Evolutionary conservation across 202 grass and related monocot genomes (phyloP).

Genomic region (Alloteropsis angusta): DNA sequence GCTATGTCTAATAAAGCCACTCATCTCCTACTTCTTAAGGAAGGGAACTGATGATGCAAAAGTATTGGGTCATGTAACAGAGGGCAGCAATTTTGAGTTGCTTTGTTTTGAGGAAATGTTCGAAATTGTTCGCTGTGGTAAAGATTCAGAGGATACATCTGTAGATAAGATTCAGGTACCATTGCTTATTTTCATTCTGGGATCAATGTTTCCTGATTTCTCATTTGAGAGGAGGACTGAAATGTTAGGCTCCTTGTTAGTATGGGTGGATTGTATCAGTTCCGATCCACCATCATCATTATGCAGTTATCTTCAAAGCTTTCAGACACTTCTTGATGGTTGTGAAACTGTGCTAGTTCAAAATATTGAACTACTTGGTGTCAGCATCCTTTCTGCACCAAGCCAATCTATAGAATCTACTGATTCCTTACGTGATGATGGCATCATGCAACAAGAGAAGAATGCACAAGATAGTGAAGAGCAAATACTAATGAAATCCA

Average conservation of each 20-base stretch:
- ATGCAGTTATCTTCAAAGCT: conserved; percentile 53
- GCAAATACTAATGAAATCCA: not conserved
- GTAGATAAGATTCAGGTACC: conserved; percentile 46
- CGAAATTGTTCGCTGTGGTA: conserved; percentile 42
- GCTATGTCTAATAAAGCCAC: conserved; percentile 57
- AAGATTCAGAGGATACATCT: conserved; percentile 33
- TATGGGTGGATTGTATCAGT: conserved; percentile 52
- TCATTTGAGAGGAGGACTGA: conserved; percentile 69
- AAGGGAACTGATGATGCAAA: conserved; percentile 51
- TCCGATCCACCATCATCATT: conserved; percentile 44
- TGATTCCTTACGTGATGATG: conserved; percentile 21
- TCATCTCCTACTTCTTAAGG: conserved; percentile 64
- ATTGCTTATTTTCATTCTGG: conserved; percentile 75
- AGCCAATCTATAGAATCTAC: conserved; percentile 23
- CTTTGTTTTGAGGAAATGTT: conserved; percentile 89
- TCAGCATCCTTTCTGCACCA: conserved; percentile 34
- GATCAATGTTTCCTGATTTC: conserved; percentile 67
- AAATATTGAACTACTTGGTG: conserved; percentile 50
- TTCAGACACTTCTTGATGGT: conserved; percentile 53
- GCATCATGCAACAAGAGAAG: conserved; percentile 13
- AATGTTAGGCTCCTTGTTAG: conserved; percentile 51
- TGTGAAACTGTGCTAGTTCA: conserved; percentile 51
- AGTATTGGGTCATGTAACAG: conserved; percentile 29
- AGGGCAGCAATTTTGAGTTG: conserved; percentile 61
- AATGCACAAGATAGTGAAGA: conserved; percentile 26